Evolutionary conservation across 257 asterid species (phyloP), one percentile per base, ranked within the genome.

Genomic region (Fraxinus pennsylvanica): DNA sequence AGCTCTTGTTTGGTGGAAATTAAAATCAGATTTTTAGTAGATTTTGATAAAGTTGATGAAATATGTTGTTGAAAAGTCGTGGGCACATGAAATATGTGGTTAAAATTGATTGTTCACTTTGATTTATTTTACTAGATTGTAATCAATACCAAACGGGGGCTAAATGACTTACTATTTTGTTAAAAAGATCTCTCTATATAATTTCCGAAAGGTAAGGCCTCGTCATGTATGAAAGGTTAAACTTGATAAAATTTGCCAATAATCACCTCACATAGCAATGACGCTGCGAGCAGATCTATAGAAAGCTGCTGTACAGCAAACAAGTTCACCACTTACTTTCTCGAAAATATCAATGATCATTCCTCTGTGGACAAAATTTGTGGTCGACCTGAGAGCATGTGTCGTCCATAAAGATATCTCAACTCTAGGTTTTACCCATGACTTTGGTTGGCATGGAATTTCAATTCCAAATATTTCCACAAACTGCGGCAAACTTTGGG

Each of bases 211-310:
- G 78, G 38, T 38, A 54, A 38, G 3, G 27, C 17, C 38, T 75
- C 45, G 19, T 75, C 79, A 32, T 39, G 68, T 65, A 41, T 9
- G 43, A 61, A 38, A 22, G 32, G 79, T 65, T 65, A 54, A 27
- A 75, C 65, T 14, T 66, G 73, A 29, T 38, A 14, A 67, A 27
- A 29, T 27, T 38, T 25, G 29, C 27, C 6, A 65, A 21, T 61
- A 25, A 65, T 71, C 57, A 41, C 27, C 72, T 39, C 45, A 75
- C 41, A 22, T 27, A 3, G 69, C 45, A 75, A 63, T 25, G 33
- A 27, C 19, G 9, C 69, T 3, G 17, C 15, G 17, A 21, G 17
- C 30, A 9, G 7, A 61, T 61, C 68, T 22, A 8, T 9, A 2
- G 35, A 63, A 25, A 63, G 21, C 69, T 10, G 36, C 0, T 10